Conservation (phyloP, 148 eudicot species). For the Camellia lanceoleosa region DNA sequence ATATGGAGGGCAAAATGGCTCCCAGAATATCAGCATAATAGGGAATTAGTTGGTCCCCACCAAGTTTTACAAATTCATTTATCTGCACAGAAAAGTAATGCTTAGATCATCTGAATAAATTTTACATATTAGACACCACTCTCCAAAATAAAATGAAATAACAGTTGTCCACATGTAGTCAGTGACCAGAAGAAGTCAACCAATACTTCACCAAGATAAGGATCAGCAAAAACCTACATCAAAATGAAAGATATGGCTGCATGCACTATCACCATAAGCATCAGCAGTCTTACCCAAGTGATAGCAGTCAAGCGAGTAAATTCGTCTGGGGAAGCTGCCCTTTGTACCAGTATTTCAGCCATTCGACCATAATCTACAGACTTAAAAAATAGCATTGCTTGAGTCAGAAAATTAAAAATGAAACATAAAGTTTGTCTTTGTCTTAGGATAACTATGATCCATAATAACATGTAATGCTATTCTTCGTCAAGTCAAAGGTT, state of each 20-base stretch:
- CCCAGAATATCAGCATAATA: slow-evolving; percentile 95
- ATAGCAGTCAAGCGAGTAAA: slow-evolving; percentile 95
- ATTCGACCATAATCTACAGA: slow-evolving; percentile 99
- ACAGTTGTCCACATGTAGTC: background rate
- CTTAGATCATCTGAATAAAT: slow-evolving; percentile 8
- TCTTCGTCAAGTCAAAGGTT: background rate
- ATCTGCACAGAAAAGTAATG: slow-evolving; percentile 49
- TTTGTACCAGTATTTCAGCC: slow-evolving; percentile 96
- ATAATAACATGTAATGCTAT: background rate
- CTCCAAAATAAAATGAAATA: background rate
- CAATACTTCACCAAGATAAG: slow-evolving; percentile 6
- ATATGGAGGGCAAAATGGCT: slow-evolving; percentile 93
- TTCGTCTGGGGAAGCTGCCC: slow-evolving; percentile 87
- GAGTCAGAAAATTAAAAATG: slow-evolving; percentile 31
- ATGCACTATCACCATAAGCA: background rate
- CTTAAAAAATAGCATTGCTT: slow-evolving; percentile 48
- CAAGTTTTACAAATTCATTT: slow-evolving; percentile 94
- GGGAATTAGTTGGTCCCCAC: slow-evolving; percentile 92
- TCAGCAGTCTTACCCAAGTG: slow-evolving; percentile 75
- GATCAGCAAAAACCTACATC: slow-evolving; percentile 9
- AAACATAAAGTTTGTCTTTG: slow-evolving; percentile 11
- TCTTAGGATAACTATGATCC: background rate
- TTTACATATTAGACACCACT: background rate
- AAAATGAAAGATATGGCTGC: background rate
- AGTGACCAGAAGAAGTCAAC: slow-evolving; percentile 4